Percentiles rank a stretch among this genome's conserved stretches.
Evolutionary conservation across 2,329 filamentous ascomycete genomes (phyloP).

Genomic region (Gremmenia infestans): DNA sequence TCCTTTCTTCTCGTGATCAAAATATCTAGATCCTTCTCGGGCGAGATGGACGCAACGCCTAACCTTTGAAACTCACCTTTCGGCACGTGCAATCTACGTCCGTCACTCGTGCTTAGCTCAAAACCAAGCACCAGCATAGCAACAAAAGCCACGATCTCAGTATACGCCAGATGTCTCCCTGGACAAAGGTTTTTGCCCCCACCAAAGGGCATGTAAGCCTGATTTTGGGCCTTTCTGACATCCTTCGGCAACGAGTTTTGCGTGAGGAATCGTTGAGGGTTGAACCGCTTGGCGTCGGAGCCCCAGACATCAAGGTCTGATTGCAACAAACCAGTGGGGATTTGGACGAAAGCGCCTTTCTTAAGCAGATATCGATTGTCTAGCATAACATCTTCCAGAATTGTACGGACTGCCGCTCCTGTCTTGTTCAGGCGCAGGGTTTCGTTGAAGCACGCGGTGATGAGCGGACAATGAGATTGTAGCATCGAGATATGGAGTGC

Average conservation of each 20-base stretch:
- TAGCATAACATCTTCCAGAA: constrained; percentile 39
- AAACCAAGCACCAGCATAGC: constrained; percentile 32
- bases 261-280: constrained; percentile 37
- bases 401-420: constrained; percentile 34
- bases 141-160: constrained; percentile 34
- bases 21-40: constrained; percentile 12
- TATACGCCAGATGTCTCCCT: constrained; percentile 34
- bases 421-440: constrained; percentile 37
- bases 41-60: constrained; percentile 12
- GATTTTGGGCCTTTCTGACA: constrained; percentile 5
- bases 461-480: constrained; percentile 35
- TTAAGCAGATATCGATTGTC: constrained; percentile 37
- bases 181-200: constrained; percentile 36
- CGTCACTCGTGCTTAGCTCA: constrained; percentile 19
- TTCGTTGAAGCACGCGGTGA: constrained; percentile 42
- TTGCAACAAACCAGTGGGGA: constrained; percentile 40
- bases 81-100: constrained; percentile 8
- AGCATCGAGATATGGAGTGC: constrained; percentile 35
- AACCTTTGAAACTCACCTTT: constrained; percentile 5
- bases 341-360: constrained; percentile 38
- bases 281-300: constrained; percentile 36
- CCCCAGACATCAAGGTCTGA: constrained; percentile 39
- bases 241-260: constrained; percentile 9
- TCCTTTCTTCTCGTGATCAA: constrained; percentile 16
- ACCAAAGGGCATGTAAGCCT: constrained; percentile 33